Conservation (phyloP, 164 flowering plant genomes). For the Cinnamomum micranthum region DNA sequence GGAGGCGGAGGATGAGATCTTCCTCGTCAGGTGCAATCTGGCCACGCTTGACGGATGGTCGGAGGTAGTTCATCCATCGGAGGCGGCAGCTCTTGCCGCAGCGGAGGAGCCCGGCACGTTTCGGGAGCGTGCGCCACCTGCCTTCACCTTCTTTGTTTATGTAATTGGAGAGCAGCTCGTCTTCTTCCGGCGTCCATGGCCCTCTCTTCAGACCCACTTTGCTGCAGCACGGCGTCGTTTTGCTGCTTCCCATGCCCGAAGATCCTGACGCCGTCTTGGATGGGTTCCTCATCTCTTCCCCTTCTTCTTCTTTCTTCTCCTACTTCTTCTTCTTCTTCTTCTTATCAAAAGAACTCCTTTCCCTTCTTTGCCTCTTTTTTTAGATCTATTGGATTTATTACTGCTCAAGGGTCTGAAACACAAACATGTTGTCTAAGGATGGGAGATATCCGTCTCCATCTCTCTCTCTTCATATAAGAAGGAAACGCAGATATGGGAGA, state of each 20-base stretch:
- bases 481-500: not conserved
- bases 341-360: not conserved
- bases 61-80: constrained; percentile 77
- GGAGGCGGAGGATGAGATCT: constrained; percentile 76
- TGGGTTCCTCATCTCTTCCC: not conserved
- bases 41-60: constrained; percentile 69
- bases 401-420: no score
- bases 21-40: constrained; percentile 68
- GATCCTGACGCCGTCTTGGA: not conserved
- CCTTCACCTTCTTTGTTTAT: constrained; percentile 57
- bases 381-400: no score
- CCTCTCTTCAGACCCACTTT: constrained; percentile 61
- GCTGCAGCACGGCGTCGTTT: constrained; percentile 46
- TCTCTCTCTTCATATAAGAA: no score
- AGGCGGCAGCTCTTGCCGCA: constrained; percentile 84
- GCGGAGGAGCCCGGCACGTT: constrained; percentile 59
- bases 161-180: constrained; percentile 39
- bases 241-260: not conserved
- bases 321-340: not conserved
- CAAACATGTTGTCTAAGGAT: no score
- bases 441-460: no score
- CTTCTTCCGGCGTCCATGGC: constrained; percentile 72
- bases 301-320: not conserved
- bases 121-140: constrained; percentile 59
- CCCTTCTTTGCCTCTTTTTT: no score